Evolutionary conservation across 2,329 filamentous ascomycete genomes (phyloP).

Genomic region (Sclerotinia nivalis): DNA sequence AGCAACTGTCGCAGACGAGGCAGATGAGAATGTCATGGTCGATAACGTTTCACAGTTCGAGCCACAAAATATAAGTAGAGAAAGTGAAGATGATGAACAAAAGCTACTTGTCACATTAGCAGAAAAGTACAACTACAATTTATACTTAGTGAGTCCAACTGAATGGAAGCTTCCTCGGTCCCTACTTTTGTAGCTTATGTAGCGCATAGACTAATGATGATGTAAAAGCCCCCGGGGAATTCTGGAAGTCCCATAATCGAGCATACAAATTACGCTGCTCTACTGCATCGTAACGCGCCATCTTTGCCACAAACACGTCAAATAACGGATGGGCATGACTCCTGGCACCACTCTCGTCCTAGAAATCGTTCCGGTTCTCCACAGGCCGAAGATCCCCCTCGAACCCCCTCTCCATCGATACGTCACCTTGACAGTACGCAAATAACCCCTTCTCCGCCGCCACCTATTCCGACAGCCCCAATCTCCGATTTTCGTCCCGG

Average conservation of each 20-base stretch:
- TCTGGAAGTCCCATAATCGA: slow-evolving; percentile 21
- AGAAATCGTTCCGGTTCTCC: slow-evolving; percentile 20
- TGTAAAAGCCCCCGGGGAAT: slow-evolving; percentile 7
- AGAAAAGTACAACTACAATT: slow-evolving; percentile 24
- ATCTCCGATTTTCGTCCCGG: slow-evolving; percentile 22
- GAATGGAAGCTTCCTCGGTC: neutral
- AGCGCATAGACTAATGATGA: slow-evolving; percentile 9
- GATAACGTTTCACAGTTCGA: slow-evolving; percentile 20
- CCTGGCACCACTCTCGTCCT: slow-evolving; percentile 22
- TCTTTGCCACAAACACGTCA: slow-evolving; percentile 22
- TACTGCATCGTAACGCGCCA: slow-evolving; percentile 11
- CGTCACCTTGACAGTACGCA: slow-evolving; percentile 19
- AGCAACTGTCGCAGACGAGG: slow-evolving; percentile 16
- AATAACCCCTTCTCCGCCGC: slow-evolving; percentile 23
- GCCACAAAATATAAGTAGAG: slow-evolving; percentile 20
- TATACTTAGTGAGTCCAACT: slow-evolving; percentile 20
- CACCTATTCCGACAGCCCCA: slow-evolving; percentile 24
- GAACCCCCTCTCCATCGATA: slow-evolving; percentile 17
- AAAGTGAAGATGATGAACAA: slow-evolving; percentile 23
- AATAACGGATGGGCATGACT: slow-evolving; percentile 20
- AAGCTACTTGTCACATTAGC: slow-evolving; percentile 21
- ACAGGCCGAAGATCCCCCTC: slow-evolving; percentile 7
- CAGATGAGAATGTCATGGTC: slow-evolving; percentile 19
- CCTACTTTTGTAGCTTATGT: neutral
- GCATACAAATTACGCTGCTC: slow-evolving; percentile 19